Conservation (phyloP, 768 basidiomycete species). For the Lactarius hengduanensis region DNA sequence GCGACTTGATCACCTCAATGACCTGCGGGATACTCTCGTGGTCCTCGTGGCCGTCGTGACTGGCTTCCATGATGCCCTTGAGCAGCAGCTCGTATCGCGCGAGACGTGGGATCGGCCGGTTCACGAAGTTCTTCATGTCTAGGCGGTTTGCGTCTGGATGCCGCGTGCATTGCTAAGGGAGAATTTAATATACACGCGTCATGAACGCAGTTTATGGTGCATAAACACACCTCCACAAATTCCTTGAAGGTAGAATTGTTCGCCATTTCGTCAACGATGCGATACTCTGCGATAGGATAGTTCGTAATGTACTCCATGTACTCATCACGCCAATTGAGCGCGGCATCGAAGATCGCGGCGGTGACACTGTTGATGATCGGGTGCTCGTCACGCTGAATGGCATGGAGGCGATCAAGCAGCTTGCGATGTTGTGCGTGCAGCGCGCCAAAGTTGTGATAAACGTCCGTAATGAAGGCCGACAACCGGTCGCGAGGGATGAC, state of each 20-base stretch:
- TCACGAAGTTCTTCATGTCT: conserved; percentile 92
- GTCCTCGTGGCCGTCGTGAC: conserved; percentile 76
- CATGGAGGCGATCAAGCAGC: conserved; percentile 77
- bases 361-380: conserved; percentile 77
- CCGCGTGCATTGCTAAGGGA: conserved; percentile 46
- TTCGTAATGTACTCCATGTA: conserved; percentile 95
- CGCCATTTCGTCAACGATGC: conserved; percentile 85
- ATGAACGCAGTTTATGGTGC: neutral
- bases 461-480: conserved; percentile 76
- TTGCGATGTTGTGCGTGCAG: conserved; percentile 71
- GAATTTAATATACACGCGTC: neutral
- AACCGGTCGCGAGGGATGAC: conserved; percentile 72
- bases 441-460: conserved; percentile 85
- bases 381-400: conserved; percentile 86
- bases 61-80: conserved; percentile 74
- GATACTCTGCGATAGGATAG: conserved; percentile 86
- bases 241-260: conserved; percentile 76
- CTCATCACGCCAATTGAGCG: conserved; percentile 87
- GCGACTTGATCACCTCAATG: conserved; percentile 79
- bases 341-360: conserved; percentile 82
- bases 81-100: conserved; percentile 86
- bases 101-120: conserved; percentile 86
- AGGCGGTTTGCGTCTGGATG: conserved; percentile 77
- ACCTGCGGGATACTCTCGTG: conserved; percentile 78
- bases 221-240: conserved; percentile 70